Evolutionary conservation across 1,284 basidiomycete species (phyloP).

Genomic region (Ustilago tritici): DNA sequence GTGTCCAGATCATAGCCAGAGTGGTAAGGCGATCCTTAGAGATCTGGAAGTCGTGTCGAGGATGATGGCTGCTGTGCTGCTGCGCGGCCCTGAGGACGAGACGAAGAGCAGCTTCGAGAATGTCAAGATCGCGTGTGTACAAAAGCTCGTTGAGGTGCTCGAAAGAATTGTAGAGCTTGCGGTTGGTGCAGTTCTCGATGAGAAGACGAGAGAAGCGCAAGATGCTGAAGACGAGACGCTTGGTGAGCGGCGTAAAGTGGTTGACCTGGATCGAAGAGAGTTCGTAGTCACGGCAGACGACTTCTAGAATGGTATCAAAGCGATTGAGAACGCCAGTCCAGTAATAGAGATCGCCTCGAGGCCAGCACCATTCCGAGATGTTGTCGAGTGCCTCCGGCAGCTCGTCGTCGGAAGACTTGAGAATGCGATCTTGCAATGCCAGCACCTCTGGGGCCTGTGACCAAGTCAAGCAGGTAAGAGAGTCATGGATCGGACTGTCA

Average conservation of each 20-base stretch:
- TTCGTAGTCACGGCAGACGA: conserved; percentile 81
- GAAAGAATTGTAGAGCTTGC: conserved; percentile 96
- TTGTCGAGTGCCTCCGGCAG: conserved; percentile 59
- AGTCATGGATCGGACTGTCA: background rate
- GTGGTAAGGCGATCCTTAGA: conserved; percentile 60
- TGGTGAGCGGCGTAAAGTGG: conserved; percentile 81
- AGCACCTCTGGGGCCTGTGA: conserved; percentile 56
- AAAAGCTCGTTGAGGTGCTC: conserved; percentile 94
- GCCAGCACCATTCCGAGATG: conserved; percentile 83
- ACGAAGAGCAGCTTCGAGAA: conserved; percentile 85
- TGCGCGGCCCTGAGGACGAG: conserved; percentile 91
- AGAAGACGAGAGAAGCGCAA: conserved; percentile 88
- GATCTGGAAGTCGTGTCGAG: conserved; percentile 60
- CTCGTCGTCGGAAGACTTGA: conserved; percentile 58
- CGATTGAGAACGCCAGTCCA: conserved; percentile 96
- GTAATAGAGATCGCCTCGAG: conserved; percentile 93
- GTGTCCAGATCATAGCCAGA: conserved; percentile 65
- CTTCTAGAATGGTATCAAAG: conserved; percentile 89
- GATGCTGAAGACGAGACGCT: conserved; percentile 82
- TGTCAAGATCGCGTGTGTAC: conserved; percentile 87
- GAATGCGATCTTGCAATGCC: conserved; percentile 55
- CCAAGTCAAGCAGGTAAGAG: background rate
- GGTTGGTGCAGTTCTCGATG: conserved; percentile 96
- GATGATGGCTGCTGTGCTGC: conserved; percentile 78
- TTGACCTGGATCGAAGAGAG: conserved; percentile 74